Percentiles rank a stretch among this genome's conserved stretches.
These are phyloP conservation scores for Phaffia australis DNA, from an alignment of 768 basidiomycete genomes.

Conservation along the genomic window DNA sequence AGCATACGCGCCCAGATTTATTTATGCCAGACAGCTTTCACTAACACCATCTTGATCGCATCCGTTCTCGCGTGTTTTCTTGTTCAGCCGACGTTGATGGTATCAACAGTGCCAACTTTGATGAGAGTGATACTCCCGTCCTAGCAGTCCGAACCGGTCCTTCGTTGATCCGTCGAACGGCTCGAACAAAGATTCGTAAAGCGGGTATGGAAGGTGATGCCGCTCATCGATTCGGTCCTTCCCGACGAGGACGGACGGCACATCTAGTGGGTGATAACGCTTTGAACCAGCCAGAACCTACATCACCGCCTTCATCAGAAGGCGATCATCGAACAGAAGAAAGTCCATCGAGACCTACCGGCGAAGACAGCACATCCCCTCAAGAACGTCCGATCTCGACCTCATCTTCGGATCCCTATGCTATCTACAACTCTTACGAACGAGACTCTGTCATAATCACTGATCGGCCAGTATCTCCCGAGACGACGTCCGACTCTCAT, in stretches of 20 bases:
- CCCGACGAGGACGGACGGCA: constrained; percentile 42
- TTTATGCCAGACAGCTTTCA: neutral
- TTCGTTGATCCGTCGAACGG: constrained; percentile 70
- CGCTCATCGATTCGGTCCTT: constrained; percentile 63
- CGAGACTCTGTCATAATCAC: constrained; percentile 3
- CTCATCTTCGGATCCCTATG: constrained; percentile 5
- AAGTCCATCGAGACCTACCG: neutral
- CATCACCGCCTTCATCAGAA: neutral
- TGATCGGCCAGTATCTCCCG: no score
- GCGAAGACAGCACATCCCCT: neutral
- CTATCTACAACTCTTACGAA: neutral
- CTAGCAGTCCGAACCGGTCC: constrained; percentile 67
- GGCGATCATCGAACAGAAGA: neutral
- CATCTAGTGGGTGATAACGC: constrained; percentile 18
- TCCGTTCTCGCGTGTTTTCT: neutral
- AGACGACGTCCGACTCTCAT: no score
- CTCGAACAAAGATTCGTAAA: constrained; percentile 92
- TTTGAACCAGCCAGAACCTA: neutral
- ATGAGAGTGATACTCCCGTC: constrained; percentile 81
- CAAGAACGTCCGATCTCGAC: neutral
- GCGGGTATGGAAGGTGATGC: constrained; percentile 62
- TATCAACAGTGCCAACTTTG: constrained; percentile 55
- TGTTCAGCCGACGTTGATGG: constrained; percentile 49
- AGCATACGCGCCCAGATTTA: neutral
- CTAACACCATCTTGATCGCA: neutral